A percentile compares a stretch with the other conserved stretches of the same genome.
These are phyloP conservation scores for Chrysopogon serrulatus DNA, from an alignment of 176 grass and related monocot genomes.

Conservation along the genomic window DNA sequence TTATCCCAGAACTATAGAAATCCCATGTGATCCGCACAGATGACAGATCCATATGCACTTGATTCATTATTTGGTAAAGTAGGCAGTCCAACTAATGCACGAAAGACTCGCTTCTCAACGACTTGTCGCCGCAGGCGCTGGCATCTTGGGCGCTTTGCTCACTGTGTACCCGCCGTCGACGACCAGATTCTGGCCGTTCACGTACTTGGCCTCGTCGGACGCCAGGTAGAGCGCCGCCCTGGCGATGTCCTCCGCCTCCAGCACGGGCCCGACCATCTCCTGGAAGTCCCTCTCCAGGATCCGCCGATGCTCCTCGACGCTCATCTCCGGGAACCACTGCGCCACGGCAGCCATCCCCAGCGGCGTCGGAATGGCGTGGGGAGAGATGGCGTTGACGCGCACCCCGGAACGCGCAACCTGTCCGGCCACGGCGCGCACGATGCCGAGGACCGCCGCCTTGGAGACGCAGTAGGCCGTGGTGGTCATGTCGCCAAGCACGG, in stretches of 20 bases:
- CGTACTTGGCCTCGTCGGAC: slow-evolving; percentile 58
- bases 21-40: no score
- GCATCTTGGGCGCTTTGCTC: background rate
- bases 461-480: background rate
- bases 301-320: background rate
- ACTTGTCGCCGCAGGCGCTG: background rate
- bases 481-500: background rate
- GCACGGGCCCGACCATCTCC: slow-evolving; percentile 32
- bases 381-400: slow-evolving; percentile 59
- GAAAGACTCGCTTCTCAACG: background rate
- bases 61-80: no score
- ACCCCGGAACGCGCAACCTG: slow-evolving; percentile 39
- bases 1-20: no score
- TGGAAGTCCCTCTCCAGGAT: background rate
- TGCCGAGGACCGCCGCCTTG: background rate
- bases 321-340: background rate
- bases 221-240: slow-evolving; percentile 51
- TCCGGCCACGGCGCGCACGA: slow-evolving; percentile 21
- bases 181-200: slow-evolving; percentile 60
- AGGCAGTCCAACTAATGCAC: background rate
- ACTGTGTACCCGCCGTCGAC: slow-evolving; percentile 58
- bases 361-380: background rate
- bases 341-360: background rate
- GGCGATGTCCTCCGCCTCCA: slow-evolving; percentile 37
- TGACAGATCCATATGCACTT: no score